Evolutionary conservation across 2,329 filamentous ascomycete genomes (phyloP), one percentile per base, ranked within the genome.

Genomic region (Hypomyces rosellus): DNA sequence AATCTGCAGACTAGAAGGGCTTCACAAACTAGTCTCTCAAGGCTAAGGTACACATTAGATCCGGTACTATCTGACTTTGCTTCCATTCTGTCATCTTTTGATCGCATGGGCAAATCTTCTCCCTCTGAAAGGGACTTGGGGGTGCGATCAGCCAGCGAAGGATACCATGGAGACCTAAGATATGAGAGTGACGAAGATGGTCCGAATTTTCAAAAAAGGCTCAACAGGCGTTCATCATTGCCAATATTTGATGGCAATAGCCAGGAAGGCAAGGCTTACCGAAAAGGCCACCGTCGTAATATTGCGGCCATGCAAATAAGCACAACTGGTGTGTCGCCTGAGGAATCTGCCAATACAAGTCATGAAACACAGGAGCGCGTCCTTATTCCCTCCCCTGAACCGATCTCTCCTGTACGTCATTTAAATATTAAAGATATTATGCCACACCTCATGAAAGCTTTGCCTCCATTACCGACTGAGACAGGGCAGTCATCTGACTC

Each of bases 361-460:
- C 33, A 45, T 42, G 41, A 48, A 38, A 41, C 53, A 55, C 34
- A 36, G 20, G 49, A 49, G 8, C 50, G 57, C 11, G 60, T 63
- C 30, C 59, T 65, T 12, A 69, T 75, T 34, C 54, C 76, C 34
- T 71, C 71, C 4, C 75, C 75, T n/a, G 69, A 73, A 42, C 74
- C 74, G 13, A 71, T 77, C 3, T 78, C 74, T 14, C 72, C 74
- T 34, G 65, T 64, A 34, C 66, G 68, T 25, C 66, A 72, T 54
- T 64, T 76, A 15, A 72, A 67, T 46, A 64, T 74, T 37, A 75
- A 74, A 51, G 75, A 73, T 54, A 77, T 73, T 54, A 74, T 76
- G 46, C 73, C 76, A 6, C 70, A 71, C 38, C 62, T 79, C 13
- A 78, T 78, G 74, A 79, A 80, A 58, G 70, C 72, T 18, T 56